Percentiles rank a stretch among this genome's conserved stretches.
Evolutionary conservation across 192 early-diverging fungal genomes (phyloP).

Genomic region (Coemansia umbellata): DNA sequence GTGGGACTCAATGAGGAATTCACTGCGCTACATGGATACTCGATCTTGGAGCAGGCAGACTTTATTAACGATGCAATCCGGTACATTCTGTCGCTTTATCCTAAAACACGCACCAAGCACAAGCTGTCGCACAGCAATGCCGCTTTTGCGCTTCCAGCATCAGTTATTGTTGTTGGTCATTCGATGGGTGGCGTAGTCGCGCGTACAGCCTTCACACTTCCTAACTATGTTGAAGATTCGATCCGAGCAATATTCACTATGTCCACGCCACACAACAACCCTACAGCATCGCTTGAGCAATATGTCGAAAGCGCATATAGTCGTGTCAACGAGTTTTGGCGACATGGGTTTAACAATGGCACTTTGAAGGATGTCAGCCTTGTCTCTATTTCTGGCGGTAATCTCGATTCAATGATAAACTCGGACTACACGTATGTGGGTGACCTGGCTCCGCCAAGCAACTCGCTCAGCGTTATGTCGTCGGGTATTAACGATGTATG

Average conservation of each 20-base stretch:
- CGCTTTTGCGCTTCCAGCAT: constrained; percentile 53
- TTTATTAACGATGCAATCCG: constrained; percentile 78
- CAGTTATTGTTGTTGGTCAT: constrained; percentile 84
- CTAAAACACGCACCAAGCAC: constrained; percentile 36
- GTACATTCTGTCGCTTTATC: constrained; percentile 73
- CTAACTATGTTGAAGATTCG: constrained; percentile 65
- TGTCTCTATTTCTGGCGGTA: constrained; percentile 89
- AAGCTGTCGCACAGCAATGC: constrained; percentile 14
- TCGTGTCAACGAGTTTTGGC: constrained; percentile 70
- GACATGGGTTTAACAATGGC: constrained; percentile 38
- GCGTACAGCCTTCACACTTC: constrained; percentile 64
- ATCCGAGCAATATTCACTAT: constrained; percentile 84
- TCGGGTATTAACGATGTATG: constrained; percentile 80
- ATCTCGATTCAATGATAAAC: constrained; percentile 77
- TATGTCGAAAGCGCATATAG: constrained; percentile 60
- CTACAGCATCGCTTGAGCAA: constrained; percentile 70
- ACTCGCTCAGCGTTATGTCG: constrained; percentile 77
- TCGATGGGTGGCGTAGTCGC: constrained; percentile 98
- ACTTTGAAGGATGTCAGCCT: constrained; percentile 59
- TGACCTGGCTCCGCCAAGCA: constrained; percentile 56
- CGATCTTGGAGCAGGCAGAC: constrained; percentile 79
- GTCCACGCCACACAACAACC: constrained; percentile 79
- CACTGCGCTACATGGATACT: constrained; percentile 80
- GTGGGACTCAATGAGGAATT: constrained; percentile 88
- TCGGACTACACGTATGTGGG: constrained; percentile 71